phyloP scores from a whole-genome alignment of 2,329 filamentous ascomycete genomes.

The Cladosporium sp. region DNA sequence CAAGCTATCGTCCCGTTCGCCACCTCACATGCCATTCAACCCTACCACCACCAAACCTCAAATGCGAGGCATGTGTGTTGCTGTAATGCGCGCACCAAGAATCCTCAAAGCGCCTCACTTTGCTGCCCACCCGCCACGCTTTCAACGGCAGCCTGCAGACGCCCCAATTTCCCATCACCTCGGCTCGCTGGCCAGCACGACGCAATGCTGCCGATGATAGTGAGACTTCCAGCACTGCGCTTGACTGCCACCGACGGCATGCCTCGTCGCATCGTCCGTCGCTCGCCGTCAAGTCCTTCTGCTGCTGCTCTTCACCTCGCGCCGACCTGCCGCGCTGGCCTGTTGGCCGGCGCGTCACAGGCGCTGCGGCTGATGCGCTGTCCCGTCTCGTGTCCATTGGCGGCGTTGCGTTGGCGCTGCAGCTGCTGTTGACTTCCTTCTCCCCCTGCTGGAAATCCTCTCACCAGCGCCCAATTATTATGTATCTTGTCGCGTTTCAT shows the following conservation, averaged over 20 bases:
- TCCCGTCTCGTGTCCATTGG: slow-evolving; percentile 19
- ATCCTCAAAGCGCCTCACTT: background rate
- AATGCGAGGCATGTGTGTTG: background rate
- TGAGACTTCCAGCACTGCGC: background rate
- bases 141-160: slow-evolving; percentile 11
- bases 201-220: background rate
- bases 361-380: slow-evolving; percentile 14
- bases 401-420: slow-evolving; percentile 25
- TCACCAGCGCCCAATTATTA: slow-evolving; percentile 25
- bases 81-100: background rate
- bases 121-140: slow-evolving; percentile 8
- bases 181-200: slow-evolving; percentile 9
- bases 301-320: slow-evolving; percentile 2
- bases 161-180: slow-evolving; percentile 7
- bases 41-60: background rate
- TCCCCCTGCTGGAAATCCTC: slow-evolving; percentile 18
- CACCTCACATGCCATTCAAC: background rate
- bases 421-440: slow-evolving; percentile 20
- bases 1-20: background rate
- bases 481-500: slow-evolving; percentile 18
- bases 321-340: background rate
- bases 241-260: background rate
- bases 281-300: background rate
- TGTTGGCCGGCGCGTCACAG: slow-evolving; percentile 9
- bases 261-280: background rate